phyloP scores from a whole-genome alignment of 2,329 filamentous ascomycete genomes.

The Coniochaeta pulveracea region DNA sequence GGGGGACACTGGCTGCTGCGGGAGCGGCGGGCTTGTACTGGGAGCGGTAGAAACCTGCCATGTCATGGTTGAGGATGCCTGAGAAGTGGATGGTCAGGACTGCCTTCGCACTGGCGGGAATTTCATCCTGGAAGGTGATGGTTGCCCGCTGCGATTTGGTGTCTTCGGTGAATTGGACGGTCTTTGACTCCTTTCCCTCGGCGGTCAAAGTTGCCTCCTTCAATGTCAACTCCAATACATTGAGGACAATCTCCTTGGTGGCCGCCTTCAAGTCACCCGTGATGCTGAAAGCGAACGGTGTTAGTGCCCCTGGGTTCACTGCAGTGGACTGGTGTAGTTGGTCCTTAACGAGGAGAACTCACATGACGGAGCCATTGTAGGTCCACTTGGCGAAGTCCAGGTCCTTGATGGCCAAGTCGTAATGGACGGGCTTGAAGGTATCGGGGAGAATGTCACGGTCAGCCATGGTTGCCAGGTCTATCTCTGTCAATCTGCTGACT shows the following conservation, averaged over 20 bases:
- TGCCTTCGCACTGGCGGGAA: conserved; percentile 57
- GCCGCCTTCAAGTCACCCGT: conserved; percentile 59
- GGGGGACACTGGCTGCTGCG: conserved; percentile 66
- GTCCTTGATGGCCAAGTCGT: conserved; percentile 70
- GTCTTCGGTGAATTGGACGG: conserved; percentile 67
- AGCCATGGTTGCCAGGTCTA: conserved; percentile 26
- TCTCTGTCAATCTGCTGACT: too few relatives aligned
- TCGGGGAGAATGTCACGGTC: conserved; percentile 53
- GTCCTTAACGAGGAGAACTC: too few relatives aligned
- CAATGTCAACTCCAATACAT: conserved; percentile 75
- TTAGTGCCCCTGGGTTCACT: neutral
- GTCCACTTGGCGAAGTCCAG: conserved; percentile 65
- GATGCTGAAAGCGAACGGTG: conserved; percentile 45
- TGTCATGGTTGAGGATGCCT: conserved; percentile 79
- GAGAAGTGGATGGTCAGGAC: conserved; percentile 52
- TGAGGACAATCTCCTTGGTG: conserved; percentile 70
- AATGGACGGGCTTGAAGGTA: conserved; percentile 71
- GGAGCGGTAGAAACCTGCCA: conserved; percentile 86
- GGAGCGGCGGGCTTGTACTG: conserved; percentile 73
- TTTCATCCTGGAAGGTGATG: conserved; percentile 52
- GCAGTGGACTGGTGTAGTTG: too few relatives aligned
- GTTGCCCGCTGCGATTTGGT: conserved; percentile 74
- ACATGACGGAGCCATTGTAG: conserved; percentile 71
- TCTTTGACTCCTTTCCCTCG: conserved; percentile 45
- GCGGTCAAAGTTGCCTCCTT: conserved; percentile 49